Conservation (phyloP, 2,329 filamentous ascomycete genomes). For the Dactylellina parvicollis region DNA sequence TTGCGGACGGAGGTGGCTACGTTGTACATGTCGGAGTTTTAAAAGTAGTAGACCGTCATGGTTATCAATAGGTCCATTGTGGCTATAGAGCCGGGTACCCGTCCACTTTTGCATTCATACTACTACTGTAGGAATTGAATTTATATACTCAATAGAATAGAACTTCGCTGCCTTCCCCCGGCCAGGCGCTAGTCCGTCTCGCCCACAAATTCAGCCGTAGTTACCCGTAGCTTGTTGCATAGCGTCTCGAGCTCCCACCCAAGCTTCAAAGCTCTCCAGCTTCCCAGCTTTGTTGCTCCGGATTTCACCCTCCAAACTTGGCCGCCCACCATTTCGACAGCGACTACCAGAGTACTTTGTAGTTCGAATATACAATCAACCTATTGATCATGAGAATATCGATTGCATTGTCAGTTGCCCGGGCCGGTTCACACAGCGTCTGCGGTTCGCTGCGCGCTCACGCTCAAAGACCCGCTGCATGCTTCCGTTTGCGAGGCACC, state of each 20-base stretch:
- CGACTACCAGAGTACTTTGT: neutral
- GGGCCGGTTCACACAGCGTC: neutral
- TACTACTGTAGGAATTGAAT: too few species aligned
- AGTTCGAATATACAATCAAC: neutral
- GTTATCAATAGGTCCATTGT: too few species aligned
- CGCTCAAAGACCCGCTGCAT: too few species aligned
- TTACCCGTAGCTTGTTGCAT: constrained; percentile 20
- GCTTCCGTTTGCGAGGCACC: neutral
- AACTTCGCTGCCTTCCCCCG: too few species aligned
- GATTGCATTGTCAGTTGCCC: neutral
- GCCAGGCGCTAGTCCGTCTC: too few species aligned
- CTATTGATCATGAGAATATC: constrained; percentile 5
- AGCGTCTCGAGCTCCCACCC: too few species aligned
- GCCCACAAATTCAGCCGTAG: constrained; percentile 50
- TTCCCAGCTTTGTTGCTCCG: neutral
- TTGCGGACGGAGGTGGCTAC: constrained; percentile 70
- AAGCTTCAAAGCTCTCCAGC: constrained; percentile 5
- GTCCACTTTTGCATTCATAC: too few species aligned
- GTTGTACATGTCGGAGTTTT: constrained; percentile 81
- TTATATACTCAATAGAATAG: neutral
- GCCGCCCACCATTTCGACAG: neutral
- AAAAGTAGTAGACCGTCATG: constrained; percentile 59
- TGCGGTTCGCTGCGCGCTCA: neutral
- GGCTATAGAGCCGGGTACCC: too few species aligned
- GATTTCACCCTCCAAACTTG: neutral